A percentile compares a stretch with the other conserved stretches of the same genome.
Evolutionary conservation across 805 yeast genomes (phyloP).

Genomic region (Cyberlindnera misumaiensis): DNA sequence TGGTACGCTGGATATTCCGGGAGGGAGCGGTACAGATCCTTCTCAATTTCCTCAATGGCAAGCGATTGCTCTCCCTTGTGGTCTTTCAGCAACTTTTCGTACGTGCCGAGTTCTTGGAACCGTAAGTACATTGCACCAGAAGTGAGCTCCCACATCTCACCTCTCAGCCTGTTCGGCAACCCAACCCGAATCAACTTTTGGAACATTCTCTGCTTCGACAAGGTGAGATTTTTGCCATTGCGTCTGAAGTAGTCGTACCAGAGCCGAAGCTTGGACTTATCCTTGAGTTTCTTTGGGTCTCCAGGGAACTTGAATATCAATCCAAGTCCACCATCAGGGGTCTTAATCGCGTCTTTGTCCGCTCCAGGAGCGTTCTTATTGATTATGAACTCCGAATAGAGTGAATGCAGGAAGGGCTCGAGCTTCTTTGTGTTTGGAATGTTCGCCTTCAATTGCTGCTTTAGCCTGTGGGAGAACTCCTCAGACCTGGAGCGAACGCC

Average conservation of each 20-base stretch:
- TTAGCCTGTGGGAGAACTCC: conserved; percentile 64
- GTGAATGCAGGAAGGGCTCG: conserved; percentile 56
- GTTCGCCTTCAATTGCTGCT: conserved; percentile 54
- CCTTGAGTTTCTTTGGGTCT: conserved; percentile 66
- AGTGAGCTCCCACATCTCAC: conserved; percentile 93
- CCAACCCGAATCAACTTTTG: conserved; percentile 85
- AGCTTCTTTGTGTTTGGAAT: conserved; percentile 54
- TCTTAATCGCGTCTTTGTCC: conserved; percentile 32
- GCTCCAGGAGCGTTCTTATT: conserved; percentile 36
- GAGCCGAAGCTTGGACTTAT: conserved; percentile 76
- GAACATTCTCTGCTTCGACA: conserved; percentile 69
- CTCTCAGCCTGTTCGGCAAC: conserved; percentile 87
- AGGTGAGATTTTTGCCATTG: conserved; percentile 78
- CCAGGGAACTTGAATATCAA: conserved; percentile 85
- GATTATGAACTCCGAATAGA: conserved; percentile 82
- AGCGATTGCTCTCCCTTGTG: conserved; percentile 60
- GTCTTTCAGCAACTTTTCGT: conserved; percentile 48
- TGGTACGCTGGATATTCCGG: conserved; percentile 98
- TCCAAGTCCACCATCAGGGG: conserved; percentile 86
- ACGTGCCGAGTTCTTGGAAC: conserved; percentile 53
- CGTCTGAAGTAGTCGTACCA: conserved; percentile 89
- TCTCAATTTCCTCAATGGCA: conserved; percentile 95
- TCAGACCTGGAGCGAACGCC: conserved; percentile 79
- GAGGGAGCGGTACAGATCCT: conserved; percentile 86
- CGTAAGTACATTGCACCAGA: conserved; percentile 80